phyloP scores from a whole-genome alignment of 371 early-diverging fungal genomes.

The Enterocytospora artemiae region DNA sequence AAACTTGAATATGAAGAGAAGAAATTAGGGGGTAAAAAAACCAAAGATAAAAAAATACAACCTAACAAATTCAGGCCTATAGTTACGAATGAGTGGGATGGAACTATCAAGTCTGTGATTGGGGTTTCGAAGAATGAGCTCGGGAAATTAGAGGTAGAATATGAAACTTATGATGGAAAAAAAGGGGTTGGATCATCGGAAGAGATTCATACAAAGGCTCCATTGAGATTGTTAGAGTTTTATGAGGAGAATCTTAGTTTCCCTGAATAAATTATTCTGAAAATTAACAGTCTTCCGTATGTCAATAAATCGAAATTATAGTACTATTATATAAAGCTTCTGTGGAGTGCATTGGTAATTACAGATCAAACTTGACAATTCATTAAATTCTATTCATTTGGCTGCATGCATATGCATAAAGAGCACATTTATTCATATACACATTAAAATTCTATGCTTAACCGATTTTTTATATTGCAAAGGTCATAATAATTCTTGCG shows the following conservation, averaged over 20 bases:
- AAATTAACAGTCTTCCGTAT: constrained; percentile 2
- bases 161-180: constrained; percentile 30
- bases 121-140: constrained; percentile 6
- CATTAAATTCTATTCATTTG: too few species aligned
- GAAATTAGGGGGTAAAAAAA: background rate
- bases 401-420: too few species aligned
- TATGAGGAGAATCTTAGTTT: constrained; percentile 45
- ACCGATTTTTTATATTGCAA: constrained; percentile 21
- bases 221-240: constrained; percentile 37
- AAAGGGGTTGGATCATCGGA: background rate
- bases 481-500: constrained; percentile 24
- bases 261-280: constrained; percentile 9
- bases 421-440: too few species aligned
- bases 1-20: constrained; percentile 36
- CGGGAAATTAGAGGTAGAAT: constrained; percentile 21
- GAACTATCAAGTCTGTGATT: constrained; percentile 20
- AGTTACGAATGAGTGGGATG: constrained; percentile 32
- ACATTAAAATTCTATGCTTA: background rate
- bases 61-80: background rate
- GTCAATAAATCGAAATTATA: background rate
- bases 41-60: constrained; percentile 4
- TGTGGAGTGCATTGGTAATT: too few species aligned
- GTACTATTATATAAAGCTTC: too few species aligned
- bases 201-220: constrained; percentile 29
- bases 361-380: too few species aligned